Conservation (phyloP, 2,329 filamentous ascomycete genomes). For the Parascedosporium putredinis region DNA sequence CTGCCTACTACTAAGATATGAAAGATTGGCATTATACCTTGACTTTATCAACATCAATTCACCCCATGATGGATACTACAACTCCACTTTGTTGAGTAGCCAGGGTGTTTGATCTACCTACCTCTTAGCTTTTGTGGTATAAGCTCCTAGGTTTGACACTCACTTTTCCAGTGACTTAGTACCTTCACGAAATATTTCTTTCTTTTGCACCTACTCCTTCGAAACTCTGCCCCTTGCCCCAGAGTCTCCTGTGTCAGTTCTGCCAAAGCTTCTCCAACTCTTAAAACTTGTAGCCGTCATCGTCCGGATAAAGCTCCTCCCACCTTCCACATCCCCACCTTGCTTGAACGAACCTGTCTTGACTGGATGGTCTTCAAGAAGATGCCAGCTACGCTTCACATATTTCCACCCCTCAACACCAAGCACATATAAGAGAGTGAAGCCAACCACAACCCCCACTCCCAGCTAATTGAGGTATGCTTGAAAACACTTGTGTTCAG, state of each 20-base stretch:
- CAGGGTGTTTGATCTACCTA: no score
- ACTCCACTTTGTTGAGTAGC: no score
- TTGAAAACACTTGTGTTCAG: conserved; percentile 64
- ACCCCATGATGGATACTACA: no score
- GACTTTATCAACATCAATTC: no score
- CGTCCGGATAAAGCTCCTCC: conserved; percentile 33
- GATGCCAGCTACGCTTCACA: conserved; percentile 45
- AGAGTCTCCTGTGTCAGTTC: conserved; percentile 30
- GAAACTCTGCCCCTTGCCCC: conserved; percentile 2
- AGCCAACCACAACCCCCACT: conserved; percentile 62
- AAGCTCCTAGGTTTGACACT: no score
- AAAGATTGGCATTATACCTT: no score
- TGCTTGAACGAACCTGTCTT: conserved; percentile 41
- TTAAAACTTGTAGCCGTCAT: conserved; percentile 43
- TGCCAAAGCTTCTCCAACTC: conserved; percentile 32
- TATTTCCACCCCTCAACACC: conserved; percentile 66
- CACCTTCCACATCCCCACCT: conserved; percentile 36
- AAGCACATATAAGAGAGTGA: conserved; percentile 52
- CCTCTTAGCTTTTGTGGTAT: no score
- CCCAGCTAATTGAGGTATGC: conserved; percentile 62
- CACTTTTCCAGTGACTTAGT: no score
- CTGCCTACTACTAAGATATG: no score
- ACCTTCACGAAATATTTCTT: no score
- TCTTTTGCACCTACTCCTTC: conserved; percentile 3
- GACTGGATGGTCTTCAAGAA: conserved; percentile 42